A percentile compares a stretch with the other conserved stretches of the same genome.
Evolutionary conservation across 1,284 basidiomycete species (phyloP).

Genomic region (Neotropicomus parvogracilis): DNA sequence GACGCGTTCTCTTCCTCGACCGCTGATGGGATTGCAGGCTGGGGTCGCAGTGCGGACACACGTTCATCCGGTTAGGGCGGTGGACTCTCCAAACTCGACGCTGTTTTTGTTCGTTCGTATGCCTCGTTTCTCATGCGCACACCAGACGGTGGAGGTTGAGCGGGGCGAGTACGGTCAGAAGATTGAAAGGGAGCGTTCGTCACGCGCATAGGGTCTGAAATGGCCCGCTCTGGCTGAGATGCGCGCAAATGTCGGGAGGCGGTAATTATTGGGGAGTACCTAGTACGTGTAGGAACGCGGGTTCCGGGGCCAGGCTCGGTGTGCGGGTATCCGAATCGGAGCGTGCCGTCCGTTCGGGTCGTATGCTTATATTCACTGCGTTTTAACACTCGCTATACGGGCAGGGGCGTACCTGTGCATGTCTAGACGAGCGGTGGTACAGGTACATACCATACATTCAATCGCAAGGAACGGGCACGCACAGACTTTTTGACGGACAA

Average conservation of each 20-base stretch:
- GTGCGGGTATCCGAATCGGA: slow-evolving; percentile 1
- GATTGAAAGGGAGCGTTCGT: not conserved
- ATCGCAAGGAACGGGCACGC: no score
- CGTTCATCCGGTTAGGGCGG: not conserved
- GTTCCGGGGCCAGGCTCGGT: not conserved
- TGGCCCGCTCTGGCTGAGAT: not conserved
- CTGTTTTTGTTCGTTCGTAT: not conserved
- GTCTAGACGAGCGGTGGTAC: not conserved
- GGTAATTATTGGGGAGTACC: slow-evolving; percentile 13
- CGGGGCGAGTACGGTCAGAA: not conserved
- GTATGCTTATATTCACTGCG: no score
- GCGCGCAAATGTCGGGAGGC: slow-evolving; percentile 1
- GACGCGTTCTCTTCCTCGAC: not conserved
- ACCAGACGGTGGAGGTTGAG: slow-evolving; percentile 9
- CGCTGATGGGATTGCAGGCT: not conserved
- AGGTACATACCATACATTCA: not conserved
- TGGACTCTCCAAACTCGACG: not conserved
- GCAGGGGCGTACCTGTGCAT: not conserved
- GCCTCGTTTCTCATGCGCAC: not conserved
- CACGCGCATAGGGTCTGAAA: not conserved
- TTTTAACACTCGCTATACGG: no score
- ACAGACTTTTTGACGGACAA: no score
- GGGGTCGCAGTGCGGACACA: not conserved
- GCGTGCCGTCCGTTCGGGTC: slow-evolving; percentile 7
- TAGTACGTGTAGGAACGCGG: no score